These are phyloP conservation scores for Ceriops decandra DNA, from an alignment of 345 rosid genomes.

Conservation along the genomic window DNA sequence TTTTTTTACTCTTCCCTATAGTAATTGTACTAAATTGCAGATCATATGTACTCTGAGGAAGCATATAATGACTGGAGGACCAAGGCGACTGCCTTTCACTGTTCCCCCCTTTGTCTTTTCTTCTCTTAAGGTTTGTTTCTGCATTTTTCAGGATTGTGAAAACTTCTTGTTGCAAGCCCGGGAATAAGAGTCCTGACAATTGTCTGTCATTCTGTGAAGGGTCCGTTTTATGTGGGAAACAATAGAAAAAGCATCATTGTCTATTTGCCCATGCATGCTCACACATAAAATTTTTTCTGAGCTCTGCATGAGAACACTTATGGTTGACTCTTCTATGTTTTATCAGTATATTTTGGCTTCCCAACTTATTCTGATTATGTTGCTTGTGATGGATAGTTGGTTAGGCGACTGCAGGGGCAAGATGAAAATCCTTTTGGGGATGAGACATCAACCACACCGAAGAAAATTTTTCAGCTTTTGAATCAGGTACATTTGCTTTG, in stretches of 20 bases:
- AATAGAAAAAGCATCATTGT: too few species aligned
- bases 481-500: conserved; percentile 51
- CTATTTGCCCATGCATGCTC: too few species aligned
- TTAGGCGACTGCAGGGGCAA: conserved; percentile 77
- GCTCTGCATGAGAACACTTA: too few species aligned
- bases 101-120: conserved; percentile 92
- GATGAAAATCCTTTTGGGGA: conserved; percentile 97
- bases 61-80: conserved; percentile 88
- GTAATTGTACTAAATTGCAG: conserved; percentile 41
- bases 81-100: conserved; percentile 81
- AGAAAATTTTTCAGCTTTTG: conserved; percentile 85
- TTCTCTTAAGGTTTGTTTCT: conserved; percentile 68
- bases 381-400: conserved; percentile 47
- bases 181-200: neutral
- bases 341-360: neutral
- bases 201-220: neutral
- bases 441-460: conserved; percentile 68
- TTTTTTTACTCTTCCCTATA: neutral
- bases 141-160: neutral
- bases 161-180: neutral
- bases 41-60: conserved; percentile 71
- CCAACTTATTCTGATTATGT: neutral
- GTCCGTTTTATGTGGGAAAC: too few species aligned
- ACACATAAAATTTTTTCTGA: too few species aligned
- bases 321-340: neutral